Evolutionary conservation across 495 filamentous ascomycete species (phyloP).

Genomic region (Podospora tetraspora): DNA sequence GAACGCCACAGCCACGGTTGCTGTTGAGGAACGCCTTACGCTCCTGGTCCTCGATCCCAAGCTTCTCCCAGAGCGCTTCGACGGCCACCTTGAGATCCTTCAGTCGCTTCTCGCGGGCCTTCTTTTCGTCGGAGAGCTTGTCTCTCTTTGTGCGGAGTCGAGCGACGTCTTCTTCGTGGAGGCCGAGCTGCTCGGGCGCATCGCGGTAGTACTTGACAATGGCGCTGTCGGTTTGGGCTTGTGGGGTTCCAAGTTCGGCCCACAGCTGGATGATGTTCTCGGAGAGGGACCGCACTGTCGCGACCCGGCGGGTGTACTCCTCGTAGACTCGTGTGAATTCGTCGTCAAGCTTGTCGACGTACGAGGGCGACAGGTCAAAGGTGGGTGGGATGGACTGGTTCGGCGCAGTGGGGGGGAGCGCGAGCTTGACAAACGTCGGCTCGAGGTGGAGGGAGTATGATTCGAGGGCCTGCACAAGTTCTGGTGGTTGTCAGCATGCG

Average conservation of each 20-base stretch:
- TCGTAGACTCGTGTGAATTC: slow-evolving; percentile 93
- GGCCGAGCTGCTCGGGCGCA: slow-evolving; percentile 83
- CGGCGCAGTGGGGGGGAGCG: slow-evolving; percentile 71
- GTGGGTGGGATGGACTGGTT: slow-evolving; percentile 68
- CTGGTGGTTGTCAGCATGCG: slow-evolving; percentile 41
- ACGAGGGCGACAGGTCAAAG: slow-evolving; percentile 86
- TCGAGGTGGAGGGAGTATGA: slow-evolving; percentile 95
- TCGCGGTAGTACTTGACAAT: slow-evolving; percentile 88
- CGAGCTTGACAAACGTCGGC: slow-evolving; percentile 70
- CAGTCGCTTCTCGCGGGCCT: slow-evolving; percentile 72
- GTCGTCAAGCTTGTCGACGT: slow-evolving; percentile 76
- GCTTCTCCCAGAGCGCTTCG: slow-evolving; percentile 81
- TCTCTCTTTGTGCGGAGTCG: slow-evolving; percentile 68
- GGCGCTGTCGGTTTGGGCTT: slow-evolving; percentile 79
- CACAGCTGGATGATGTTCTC: slow-evolving; percentile 90
- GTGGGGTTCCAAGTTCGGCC: slow-evolving; percentile 89
- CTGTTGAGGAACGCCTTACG: slow-evolving; percentile 72
- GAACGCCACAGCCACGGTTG: slow-evolving; percentile 70
- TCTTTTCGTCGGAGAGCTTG: slow-evolving; percentile 89
- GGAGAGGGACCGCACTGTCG: slow-evolving; percentile 63
- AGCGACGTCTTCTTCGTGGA: slow-evolving; percentile 78
- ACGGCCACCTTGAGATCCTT: slow-evolving; percentile 69
- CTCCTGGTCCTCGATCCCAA: slow-evolving; percentile 74
- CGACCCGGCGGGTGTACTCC: slow-evolving; percentile 79
- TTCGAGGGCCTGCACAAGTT: slow-evolving; percentile 86